Evolutionary conservation across 371 early-diverging fungal genomes (phyloP).

Genomic region (Apophysomyces elegans): DNA sequence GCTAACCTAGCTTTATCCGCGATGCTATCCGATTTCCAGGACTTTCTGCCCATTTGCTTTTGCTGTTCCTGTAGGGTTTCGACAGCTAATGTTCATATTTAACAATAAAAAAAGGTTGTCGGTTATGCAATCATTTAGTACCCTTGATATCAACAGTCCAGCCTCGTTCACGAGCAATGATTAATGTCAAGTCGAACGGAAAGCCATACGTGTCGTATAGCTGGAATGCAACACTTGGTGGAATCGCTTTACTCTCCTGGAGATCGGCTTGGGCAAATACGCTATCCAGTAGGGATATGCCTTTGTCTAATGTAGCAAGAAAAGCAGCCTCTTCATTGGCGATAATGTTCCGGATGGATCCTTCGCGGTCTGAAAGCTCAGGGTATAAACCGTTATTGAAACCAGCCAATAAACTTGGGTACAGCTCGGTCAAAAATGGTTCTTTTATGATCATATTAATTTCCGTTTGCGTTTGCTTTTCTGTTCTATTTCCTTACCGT

Average conservation of each 20-base stretch:
- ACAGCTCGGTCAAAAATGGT: slow-evolving; percentile 65
- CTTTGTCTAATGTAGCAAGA: slow-evolving; percentile 65
- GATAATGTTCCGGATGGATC: slow-evolving; percentile 59
- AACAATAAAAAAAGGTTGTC: neutral
- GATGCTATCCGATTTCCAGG: slow-evolving; percentile 55
- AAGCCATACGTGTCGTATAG: slow-evolving; percentile 82
- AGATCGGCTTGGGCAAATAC: slow-evolving; percentile 55
- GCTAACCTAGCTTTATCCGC: slow-evolving; percentile 38
- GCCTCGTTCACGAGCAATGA: slow-evolving; percentile 74
- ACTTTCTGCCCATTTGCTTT: slow-evolving; percentile 55
- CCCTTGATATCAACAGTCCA: slow-evolving; percentile 69
- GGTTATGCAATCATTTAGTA: slow-evolving; percentile 12
- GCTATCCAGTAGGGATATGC: slow-evolving; percentile 60
- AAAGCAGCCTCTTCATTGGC: slow-evolving; percentile 74
- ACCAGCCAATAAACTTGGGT: slow-evolving; percentile 61
- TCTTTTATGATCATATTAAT: slow-evolving; percentile 24
- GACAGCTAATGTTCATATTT: slow-evolving; percentile 34
- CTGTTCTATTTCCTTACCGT: slow-evolving; percentile 34
- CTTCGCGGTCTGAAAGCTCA: slow-evolving; percentile 57
- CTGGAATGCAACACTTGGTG: slow-evolving; percentile 65
- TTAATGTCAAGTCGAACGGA: slow-evolving; percentile 72
- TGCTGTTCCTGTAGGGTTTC: slow-evolving; percentile 58
- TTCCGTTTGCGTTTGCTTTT: neutral
- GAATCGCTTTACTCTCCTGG: slow-evolving; percentile 38
- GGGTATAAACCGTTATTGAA: slow-evolving; percentile 61